Evolutionary conservation across 176 grass and related monocot species (phyloP).

Genomic region (Lolium perenne): DNA sequence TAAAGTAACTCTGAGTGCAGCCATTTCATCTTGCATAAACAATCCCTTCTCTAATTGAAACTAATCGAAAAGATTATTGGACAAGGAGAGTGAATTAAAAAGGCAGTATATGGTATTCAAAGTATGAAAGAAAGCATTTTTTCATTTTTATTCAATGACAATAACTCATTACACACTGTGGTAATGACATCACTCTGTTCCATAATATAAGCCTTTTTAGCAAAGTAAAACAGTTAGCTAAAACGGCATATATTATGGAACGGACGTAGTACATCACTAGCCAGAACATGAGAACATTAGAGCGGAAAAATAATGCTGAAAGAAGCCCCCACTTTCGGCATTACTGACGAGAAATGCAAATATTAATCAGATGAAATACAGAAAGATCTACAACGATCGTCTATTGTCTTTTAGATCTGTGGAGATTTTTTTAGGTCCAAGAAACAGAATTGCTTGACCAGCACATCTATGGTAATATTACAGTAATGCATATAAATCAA

Average conservation of each 20-base stretch:
- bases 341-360: background rate
- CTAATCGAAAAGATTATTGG: background rate
- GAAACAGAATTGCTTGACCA: background rate
- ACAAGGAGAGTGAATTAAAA: background rate
- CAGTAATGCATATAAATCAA: background rate
- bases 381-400: background rate
- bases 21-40: background rate
- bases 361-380: background rate
- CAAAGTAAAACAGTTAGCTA: no score
- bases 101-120: background rate
- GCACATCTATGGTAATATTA: no score
- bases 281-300: background rate
- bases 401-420: background rate
- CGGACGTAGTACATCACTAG: background rate
- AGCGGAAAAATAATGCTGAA: background rate
- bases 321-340: no score
- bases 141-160: background rate
- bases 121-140: background rate
- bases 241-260: no score
- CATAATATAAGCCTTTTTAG: no score
- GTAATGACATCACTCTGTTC: background rate
- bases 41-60: background rate
- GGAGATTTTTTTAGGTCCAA: background rate
- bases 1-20: background rate
- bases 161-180: background rate